Conservation (phyloP, 169 alveolate species). For the Eimeria nieschulzi region DNA sequence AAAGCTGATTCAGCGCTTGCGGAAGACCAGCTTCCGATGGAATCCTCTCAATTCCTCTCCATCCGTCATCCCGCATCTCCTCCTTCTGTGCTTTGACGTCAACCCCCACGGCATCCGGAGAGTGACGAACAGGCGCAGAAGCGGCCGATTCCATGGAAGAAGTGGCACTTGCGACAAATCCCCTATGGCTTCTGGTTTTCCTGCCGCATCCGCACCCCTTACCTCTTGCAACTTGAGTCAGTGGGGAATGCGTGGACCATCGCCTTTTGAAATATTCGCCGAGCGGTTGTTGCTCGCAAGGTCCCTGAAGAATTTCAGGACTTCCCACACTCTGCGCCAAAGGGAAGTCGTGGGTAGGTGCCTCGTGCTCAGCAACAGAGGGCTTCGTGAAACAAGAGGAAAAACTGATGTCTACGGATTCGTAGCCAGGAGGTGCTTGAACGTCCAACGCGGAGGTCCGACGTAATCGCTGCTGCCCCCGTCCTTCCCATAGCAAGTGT, state of each 20-base stretch:
- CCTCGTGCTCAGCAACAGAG: slow-evolving; percentile 28
- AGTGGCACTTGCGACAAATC: neutral
- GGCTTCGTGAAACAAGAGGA: slow-evolving; percentile 23
- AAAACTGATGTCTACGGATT: neutral
- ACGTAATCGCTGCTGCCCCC: neutral
- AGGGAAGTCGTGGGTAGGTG: neutral
- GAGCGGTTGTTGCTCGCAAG: neutral
- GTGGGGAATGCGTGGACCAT: slow-evolving; percentile 3
- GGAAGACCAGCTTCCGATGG: no score
- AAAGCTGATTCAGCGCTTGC: neutral
- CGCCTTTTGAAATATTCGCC: slow-evolving; percentile 1
- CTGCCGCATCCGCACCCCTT: neutral
- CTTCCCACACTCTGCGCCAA: slow-evolving; percentile 12
- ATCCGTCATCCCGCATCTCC: no score
- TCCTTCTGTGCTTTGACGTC: no score
- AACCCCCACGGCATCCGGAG: no score
- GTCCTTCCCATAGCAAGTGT: slow-evolving; percentile 11
- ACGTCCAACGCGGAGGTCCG: neutral
- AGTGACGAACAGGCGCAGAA: neutral
- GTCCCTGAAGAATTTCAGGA: no score
- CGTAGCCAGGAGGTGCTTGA: slow-evolving; percentile 61
- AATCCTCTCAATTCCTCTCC: no score
- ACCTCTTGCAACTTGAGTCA: neutral
- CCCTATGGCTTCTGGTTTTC: slow-evolving; percentile 10
- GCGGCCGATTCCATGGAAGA: slow-evolving; percentile 38